Percentiles rank a stretch among this genome's conserved stretches.
phyloP scores from a whole-genome alignment of 805 yeast genomes.

The Lipomyces anomalus region DNA sequence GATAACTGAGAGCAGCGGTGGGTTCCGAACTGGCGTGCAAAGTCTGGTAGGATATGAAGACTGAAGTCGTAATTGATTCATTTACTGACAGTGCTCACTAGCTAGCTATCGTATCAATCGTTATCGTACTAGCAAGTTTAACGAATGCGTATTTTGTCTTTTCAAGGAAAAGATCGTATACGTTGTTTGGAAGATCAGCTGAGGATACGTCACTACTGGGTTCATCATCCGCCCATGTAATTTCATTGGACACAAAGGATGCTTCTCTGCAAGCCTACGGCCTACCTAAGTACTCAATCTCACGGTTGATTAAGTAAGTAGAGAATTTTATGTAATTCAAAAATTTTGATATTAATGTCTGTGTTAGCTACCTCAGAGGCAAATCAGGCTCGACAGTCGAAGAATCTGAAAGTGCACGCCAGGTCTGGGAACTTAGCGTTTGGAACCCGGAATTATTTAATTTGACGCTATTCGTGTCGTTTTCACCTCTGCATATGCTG shows the following conservation, averaged over 20 bases:
- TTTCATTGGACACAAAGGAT: constrained; percentile 1
- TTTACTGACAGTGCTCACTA: constrained; percentile 1
- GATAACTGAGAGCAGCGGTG: too few relatives aligned
- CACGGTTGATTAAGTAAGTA: too few relatives aligned
- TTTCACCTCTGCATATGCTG: constrained; percentile 53
- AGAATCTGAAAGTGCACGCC: too few relatives aligned
- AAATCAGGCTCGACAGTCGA: too few relatives aligned
- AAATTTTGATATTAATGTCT: too few relatives aligned
- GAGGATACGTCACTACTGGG: constrained; percentile 8
- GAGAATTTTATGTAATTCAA: too few relatives aligned
- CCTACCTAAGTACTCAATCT: too few relatives aligned
- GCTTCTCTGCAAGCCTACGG: background rate
- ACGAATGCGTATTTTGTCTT: constrained; percentile 14
- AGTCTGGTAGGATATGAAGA: background rate
- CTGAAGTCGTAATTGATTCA: background rate
- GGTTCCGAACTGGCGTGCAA: background rate
- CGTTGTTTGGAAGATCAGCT: constrained; percentile 14
- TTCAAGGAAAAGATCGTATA: constrained; percentile 12
- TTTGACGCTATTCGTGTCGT: constrained; percentile 45
- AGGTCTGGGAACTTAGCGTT: constrained; percentile 48
- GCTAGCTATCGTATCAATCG: constrained; percentile 12
- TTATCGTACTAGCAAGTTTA: constrained; percentile 8
- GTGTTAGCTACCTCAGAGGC: too few relatives aligned
- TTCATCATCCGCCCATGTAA: constrained; percentile 1
- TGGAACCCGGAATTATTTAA: constrained; percentile 66